Evolutionary conservation across 139 green algal genomes (phyloP).

Genomic region (Trebouxia sp.): DNA sequence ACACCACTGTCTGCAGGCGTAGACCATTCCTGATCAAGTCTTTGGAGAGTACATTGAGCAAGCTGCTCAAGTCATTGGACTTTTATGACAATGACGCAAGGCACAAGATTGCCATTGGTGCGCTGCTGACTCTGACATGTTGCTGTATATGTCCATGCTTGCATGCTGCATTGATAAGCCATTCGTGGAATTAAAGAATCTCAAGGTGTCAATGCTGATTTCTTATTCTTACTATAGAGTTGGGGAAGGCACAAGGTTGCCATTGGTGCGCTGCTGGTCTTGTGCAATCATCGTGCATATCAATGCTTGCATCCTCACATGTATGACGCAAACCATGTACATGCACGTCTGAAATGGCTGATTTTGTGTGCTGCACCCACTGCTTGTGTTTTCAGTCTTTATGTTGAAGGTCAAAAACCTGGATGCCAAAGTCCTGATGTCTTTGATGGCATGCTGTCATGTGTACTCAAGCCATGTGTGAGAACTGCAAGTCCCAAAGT

Average conservation of each 20-base stretch:
- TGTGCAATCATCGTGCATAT: no score
- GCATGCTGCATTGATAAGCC: background rate
- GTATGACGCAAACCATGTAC: no score
- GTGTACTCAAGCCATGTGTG: no score
- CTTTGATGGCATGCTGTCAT: no score
- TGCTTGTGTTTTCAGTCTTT: slow-evolving; percentile 72
- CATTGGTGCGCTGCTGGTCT: slow-evolving; percentile 62
- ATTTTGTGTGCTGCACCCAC: slow-evolving; percentile 63
- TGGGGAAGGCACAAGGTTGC: slow-evolving; percentile 77
- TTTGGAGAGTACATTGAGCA: slow-evolving; percentile 90
- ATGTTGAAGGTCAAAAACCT: slow-evolving; percentile 71
- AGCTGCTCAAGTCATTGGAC: slow-evolving; percentile 86
- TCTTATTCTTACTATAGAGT: no score
- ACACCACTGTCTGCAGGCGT: slow-evolving; percentile 64
- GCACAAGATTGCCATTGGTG: slow-evolving; percentile 81
- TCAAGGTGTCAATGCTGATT: no score
- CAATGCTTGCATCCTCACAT: background rate
- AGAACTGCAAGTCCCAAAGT: background rate
- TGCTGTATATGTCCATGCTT: background rate
- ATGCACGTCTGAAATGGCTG: no score
- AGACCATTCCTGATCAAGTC: slow-evolving; percentile 93
- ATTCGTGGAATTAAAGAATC: no score
- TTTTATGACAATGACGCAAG: slow-evolving; percentile 82
- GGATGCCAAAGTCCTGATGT: slow-evolving; percentile 74
- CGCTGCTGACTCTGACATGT: no score